phyloP scores from a whole-genome alignment of 306 rosid species.

The Lathyrus aphaca region DNA sequence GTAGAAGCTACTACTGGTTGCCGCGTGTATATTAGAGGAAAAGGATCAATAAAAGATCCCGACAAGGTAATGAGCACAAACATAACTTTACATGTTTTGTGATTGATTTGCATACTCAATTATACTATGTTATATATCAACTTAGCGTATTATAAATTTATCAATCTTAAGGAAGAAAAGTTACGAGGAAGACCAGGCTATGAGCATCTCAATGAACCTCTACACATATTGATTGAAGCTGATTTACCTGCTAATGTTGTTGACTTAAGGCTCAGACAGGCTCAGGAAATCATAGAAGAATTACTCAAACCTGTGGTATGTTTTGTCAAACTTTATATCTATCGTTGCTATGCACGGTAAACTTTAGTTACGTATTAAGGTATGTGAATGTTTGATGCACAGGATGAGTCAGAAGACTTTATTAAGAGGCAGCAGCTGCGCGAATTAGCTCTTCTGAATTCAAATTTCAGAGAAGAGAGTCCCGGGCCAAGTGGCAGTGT shows the following conservation, averaged over 20 bases:
- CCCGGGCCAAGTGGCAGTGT: constrained; percentile 90
- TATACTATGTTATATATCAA: neutral
- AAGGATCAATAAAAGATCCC: constrained; percentile 93
- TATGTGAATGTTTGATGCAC: constrained; percentile 40
- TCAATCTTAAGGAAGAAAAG: constrained; percentile 78
- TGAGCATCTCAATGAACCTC: constrained; percentile 92
- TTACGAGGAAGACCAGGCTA: constrained; percentile 97
- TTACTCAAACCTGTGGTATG: constrained; percentile 96
- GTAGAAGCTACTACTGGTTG: constrained; percentile 97
- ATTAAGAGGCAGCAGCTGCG: constrained; percentile 94
- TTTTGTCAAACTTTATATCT: constrained; percentile 31
- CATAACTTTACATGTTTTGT: constrained; percentile 22
- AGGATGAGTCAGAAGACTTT: constrained; percentile 94
- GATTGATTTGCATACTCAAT: constrained; percentile 16
- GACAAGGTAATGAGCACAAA: constrained; percentile 63
- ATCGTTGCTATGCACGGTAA: constrained; percentile 9
- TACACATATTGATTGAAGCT: constrained; percentile 90
- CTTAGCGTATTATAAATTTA: constrained; percentile 29
- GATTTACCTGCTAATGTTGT: constrained; percentile 86
- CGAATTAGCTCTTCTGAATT: constrained; percentile 85
- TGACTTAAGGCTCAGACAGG: constrained; percentile 90
- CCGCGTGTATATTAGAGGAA: constrained; percentile 91
- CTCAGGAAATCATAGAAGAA: constrained; percentile 94
- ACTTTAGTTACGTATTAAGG: no score
- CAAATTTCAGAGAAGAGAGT: constrained; percentile 89